A percentile compares a stretch with the other conserved stretches of the same genome.
These are phyloP conservation scores for Trametes hirsuta DNA, from an alignment of 1,284 basidiomycete species.

Conservation along the genomic window DNA sequence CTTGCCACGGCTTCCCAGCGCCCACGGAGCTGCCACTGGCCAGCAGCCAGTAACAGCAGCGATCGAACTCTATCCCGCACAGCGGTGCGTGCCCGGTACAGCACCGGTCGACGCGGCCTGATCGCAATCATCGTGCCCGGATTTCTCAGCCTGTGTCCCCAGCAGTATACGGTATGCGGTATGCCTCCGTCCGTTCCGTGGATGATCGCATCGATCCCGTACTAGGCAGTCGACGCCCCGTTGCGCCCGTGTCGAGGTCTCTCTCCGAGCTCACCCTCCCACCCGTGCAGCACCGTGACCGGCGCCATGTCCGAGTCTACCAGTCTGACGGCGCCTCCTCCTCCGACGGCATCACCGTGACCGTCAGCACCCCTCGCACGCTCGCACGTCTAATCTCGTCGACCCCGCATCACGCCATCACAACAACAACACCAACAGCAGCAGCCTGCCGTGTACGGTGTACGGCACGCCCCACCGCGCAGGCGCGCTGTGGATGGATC, in stretches of 20 bases:
- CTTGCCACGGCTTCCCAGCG: not conserved
- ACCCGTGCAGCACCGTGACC: too few relatives aligned
- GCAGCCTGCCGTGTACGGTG: too few relatives aligned
- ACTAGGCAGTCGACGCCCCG: too few relatives aligned
- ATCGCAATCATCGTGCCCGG: constrained; percentile 12
- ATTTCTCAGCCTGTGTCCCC: constrained; percentile 2
- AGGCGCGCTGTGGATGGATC: not conserved
- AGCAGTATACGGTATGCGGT: not conserved
- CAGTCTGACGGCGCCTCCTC: too few relatives aligned
- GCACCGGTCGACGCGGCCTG: constrained; percentile 7
- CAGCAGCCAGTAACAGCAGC: not conserved
- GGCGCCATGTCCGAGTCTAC: too few relatives aligned
- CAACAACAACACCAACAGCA: not conserved
- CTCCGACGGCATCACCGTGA: too few relatives aligned
- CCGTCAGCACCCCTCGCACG: too few relatives aligned
- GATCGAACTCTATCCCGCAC: constrained; percentile 16
- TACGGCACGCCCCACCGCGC: not conserved
- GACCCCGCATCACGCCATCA: not conserved
- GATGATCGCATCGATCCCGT: constrained; percentile 6
- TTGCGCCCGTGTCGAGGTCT: too few relatives aligned
- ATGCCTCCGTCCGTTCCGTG: not conserved
- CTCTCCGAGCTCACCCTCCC: too few relatives aligned
- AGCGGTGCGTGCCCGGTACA: constrained; percentile 3
- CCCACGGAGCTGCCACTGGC: not conserved
- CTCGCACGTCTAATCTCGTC: not conserved